Conservation (phyloP, 169 alveolate genomes). For the Plasmodium malariae region DNA sequence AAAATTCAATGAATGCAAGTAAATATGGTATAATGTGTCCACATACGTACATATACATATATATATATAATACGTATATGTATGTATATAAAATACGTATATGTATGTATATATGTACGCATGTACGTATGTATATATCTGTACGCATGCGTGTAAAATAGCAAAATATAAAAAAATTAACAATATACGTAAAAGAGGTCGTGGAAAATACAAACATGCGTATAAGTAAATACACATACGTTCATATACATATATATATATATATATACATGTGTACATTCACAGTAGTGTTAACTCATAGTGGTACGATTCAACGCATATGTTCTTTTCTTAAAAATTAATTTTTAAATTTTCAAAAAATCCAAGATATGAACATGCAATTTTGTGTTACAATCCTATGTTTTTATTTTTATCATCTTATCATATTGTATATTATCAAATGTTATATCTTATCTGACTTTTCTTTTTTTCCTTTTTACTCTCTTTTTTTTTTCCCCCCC, state of each 20-base stretch:
- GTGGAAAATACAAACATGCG: not conserved
- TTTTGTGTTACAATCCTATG: no score
- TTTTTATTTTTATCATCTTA: no score
- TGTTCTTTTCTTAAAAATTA: not conserved
- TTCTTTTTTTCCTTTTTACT: not conserved
- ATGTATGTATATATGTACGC: conserved; percentile 3
- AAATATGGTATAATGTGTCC: not conserved
- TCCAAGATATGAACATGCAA: not conserved
- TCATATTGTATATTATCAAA: no score
- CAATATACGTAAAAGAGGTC: not conserved
- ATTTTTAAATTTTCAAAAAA: conserved; percentile 9
- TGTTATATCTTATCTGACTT: no score
- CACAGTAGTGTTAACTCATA: not conserved
- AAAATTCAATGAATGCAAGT: conserved; percentile 20
- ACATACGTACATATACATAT: not conserved
- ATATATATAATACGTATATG: no score
- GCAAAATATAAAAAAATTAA: not conserved
- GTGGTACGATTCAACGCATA: not conserved
- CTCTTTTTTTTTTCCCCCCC: not conserved
- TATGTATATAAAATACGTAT: no score
- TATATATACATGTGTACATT: not conserved
- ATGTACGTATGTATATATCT: not conserved
- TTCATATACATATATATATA: conserved; percentile 12
- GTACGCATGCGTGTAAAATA: not conserved
- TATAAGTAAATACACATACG: not conserved